Evolutionary conservation across 345 rosid genomes (phyloP), one percentile per base, ranked within the genome.

Genomic region (Toxicodendron radicans): DNA sequence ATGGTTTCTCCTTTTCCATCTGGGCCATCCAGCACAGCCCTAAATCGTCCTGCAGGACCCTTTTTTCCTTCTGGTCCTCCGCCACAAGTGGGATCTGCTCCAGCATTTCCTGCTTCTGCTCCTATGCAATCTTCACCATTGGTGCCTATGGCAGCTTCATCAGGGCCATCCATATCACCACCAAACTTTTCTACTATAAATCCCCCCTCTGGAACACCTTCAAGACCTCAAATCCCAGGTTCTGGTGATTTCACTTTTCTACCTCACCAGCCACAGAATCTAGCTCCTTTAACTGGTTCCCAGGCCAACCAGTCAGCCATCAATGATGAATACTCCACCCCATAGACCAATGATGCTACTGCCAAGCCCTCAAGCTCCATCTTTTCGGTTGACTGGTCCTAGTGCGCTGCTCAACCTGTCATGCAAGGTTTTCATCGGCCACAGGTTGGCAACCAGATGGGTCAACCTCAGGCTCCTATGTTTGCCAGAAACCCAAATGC

Each of bases 231-330:
- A 78, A 87, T 77, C 58, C 80, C 92, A 12, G 81, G 73, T 79
- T 76, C 72, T 18, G 85, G 81, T 46, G 94, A 89, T 79, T 92
- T 91, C 35, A 87, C 89, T 30, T 92, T 90, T 78, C 91, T 68
- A 59, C 84, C 79, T 64, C 88, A 81, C 24, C 87, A 59, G 51
- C 78, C 73, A 14, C 91, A 76, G 51, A 79, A 79, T 72, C 53
- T 75, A 27, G 71, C 79, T 56, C 51, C 81, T 57, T 86, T 81
- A 23, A 75, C 83, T n/a, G 70, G 64, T 83, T 78, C 77, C 83
- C 18, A 84, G 91, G 73, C 83, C 79, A 51, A 82, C 68, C 73
- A 71, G 73, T 72, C 91, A 78, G 56, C 76, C 81, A 23, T 68
- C 62, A 43, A 59, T 59, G 64, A 78, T 54, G 45, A 73, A 52